Base-by-base conservation (phyloP, 2,329 filamentous ascomycete genomes). In the Xylaria arbuscula region DNA sequence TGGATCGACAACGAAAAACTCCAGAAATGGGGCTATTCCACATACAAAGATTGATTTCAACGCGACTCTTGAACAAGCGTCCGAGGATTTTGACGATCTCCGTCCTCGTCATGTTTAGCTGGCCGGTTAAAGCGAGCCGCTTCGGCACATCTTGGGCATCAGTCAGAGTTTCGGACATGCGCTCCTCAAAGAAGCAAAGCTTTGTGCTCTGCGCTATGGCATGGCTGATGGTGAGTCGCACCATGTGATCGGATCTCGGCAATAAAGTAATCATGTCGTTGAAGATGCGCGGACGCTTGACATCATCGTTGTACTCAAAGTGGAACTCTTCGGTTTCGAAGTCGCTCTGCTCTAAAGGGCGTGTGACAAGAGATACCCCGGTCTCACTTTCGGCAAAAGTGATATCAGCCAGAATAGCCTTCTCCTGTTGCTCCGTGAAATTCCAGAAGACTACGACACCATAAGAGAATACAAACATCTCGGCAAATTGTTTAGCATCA, bases 401-500 rank as follows among this genome's bases (percentile, higher is more conserved):
- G 62, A 99, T 84, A 80, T 99, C 96, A 47, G 96, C 96, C 24
- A 99, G 87, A 55, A 98, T 93, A 75, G 98, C 94, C 80, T 97
- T 98, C 79, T 99, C 96, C 79, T 99, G 96, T 72, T 91, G 88
- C 79, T 97, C 94, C 11, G 93, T 95, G 75, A 99, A 98, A 79
- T 99, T 99, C 96, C 96, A 99, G 79, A 99, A 97, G 5, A 99
- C 96, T 0, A 96, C 95, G 0, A 99, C 95, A 22, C 96, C 96
- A 77, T 99, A 99, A 17, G 93, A 95, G 80, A 97, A 98, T 74
- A 99, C 91, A 78, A 97, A 98, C 89, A 98, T 93, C 81, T 99
- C 96, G 50, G 93, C 95, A 77, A 97, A 93, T 64, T 90, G 87
- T 76, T 95, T 90, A 42, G 90, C 88, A 76, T 93, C 89, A 6